phyloP scores from a whole-genome alignment of 2,329 filamentous ascomycete species.

The Periglandula ipomoeae region DNA sequence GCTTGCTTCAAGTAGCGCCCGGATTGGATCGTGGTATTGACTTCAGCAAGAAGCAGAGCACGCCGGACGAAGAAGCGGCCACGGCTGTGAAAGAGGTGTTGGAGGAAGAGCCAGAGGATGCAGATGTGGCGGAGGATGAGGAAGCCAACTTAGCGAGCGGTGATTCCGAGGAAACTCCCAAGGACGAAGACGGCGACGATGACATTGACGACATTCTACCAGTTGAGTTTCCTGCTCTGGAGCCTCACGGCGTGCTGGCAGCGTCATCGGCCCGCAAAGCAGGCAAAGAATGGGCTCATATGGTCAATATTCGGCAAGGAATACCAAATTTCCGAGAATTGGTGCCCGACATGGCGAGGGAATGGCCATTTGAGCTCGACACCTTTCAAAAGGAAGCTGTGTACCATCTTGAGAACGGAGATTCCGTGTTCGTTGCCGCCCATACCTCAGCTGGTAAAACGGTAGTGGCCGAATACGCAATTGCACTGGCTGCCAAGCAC shows the following conservation, averaged over 20 bases:
- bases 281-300: slow-evolving; percentile 90
- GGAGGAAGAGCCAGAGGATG: slow-evolving; percentile 39
- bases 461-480: slow-evolving; percentile 95
- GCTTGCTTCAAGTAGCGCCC: slow-evolving; percentile 72
- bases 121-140: slow-evolving; percentile 16
- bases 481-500: slow-evolving; percentile 90
- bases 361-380: slow-evolving; percentile 96
- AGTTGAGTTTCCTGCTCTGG: slow-evolving; percentile 84
- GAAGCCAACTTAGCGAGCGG: slow-evolving; percentile 17
- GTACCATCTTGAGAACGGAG: slow-evolving; percentile 91
- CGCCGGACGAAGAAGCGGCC: slow-evolving; percentile 50
- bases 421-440: slow-evolving; percentile 95
- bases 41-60: slow-evolving; percentile 50
- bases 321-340: slow-evolving; percentile 91
- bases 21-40: slow-evolving; percentile 73
- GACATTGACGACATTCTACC: slow-evolving; percentile 82
- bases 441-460: slow-evolving; percentile 98
- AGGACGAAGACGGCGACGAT: slow-evolving; percentile 40
- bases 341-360: slow-evolving; percentile 89
- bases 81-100: slow-evolving; percentile 61
- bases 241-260: slow-evolving; percentile 70
- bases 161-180: slow-evolving; percentile 15
- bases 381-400: slow-evolving; percentile 98
- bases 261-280: slow-evolving; percentile 63
- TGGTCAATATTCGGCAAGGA: slow-evolving; percentile 89